These are phyloP conservation scores for Bolboschoenus planiculmis DNA, from an alignment of 176 grass and related monocot genomes.

Conservation along the genomic window DNA sequence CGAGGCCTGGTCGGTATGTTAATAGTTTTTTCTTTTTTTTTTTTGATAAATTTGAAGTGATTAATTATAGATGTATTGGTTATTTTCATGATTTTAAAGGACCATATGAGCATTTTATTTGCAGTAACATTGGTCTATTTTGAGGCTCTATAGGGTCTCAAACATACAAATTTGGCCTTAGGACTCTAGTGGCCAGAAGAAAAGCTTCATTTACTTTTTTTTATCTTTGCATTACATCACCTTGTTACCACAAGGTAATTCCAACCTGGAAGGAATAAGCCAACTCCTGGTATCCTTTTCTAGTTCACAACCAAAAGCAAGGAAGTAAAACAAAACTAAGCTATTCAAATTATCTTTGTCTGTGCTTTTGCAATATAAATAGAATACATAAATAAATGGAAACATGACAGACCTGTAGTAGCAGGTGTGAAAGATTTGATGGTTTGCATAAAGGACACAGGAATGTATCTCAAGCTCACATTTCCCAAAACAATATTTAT, in stretches of 20 bases:
- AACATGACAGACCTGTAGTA: conserved; percentile 54
- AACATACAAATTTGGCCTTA: not conserved
- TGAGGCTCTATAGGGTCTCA: not conserved
- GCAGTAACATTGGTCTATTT: not conserved
- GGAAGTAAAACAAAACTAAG: not conserved
- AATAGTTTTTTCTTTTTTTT: not conserved
- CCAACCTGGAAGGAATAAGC: not conserved
- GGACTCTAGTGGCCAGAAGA: no score
- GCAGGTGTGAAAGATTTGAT: conserved; percentile 99
- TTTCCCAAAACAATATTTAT: conserved; percentile 97
- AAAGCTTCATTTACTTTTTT: not conserved
- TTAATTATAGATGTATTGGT: not conserved
- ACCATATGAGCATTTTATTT: not conserved
- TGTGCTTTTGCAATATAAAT: not conserved
- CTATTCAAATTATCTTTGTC: not conserved
- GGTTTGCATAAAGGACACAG: conserved; percentile 96
- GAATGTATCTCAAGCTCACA: conserved; percentile 90
- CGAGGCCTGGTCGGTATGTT: not conserved
- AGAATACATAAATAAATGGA: not conserved
- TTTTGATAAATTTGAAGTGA: not conserved
- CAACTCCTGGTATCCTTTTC: not conserved
- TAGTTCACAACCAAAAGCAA: not conserved
- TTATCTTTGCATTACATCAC: not conserved
- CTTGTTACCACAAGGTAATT: not conserved
- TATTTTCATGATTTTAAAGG: not conserved